Conservation (phyloP, 2,329 filamentous ascomycete species). For the Aureobasidium sp. region DNA sequence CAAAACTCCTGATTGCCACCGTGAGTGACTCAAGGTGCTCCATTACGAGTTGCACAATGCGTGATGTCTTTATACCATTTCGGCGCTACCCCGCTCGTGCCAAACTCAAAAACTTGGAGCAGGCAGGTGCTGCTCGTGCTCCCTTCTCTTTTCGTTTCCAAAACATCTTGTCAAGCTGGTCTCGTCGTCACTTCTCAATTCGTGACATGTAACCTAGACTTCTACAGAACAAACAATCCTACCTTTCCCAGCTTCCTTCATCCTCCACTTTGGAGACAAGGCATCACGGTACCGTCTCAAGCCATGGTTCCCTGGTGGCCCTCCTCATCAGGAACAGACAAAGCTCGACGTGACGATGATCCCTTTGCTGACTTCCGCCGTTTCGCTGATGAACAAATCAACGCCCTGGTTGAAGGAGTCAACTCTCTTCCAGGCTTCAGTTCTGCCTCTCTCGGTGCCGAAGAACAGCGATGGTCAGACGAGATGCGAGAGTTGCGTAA, state of each 20-base stretch:
- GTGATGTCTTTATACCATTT: not conserved
- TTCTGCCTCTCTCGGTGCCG: not conserved
- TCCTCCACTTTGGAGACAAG: not conserved
- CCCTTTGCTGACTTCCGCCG: slow-evolving; percentile 53
- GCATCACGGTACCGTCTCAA: not conserved
- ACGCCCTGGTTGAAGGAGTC: slow-evolving; percentile 36
- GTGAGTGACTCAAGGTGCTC: not conserved
- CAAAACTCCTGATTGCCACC: not conserved
- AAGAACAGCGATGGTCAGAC: slow-evolving; percentile 18
- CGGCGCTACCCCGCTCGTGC: slow-evolving; percentile 6
- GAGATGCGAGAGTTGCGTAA: slow-evolving; percentile 18
- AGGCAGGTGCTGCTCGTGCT: slow-evolving; percentile 4
- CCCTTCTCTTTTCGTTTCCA: not conserved
- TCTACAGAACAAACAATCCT: not conserved
- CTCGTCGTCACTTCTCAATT: not conserved
- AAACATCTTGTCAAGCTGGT: not conserved
- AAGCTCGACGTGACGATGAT: slow-evolving; percentile 30
- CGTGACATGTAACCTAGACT: not conserved
- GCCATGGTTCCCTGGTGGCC: slow-evolving; percentile 8
- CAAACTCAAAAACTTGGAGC: slow-evolving; percentile 3
- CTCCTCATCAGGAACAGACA: not conserved
- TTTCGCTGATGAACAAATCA: slow-evolving; percentile 51
- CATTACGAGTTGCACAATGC: not conserved
- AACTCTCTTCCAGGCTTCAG: slow-evolving; percentile 41
- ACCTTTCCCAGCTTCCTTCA: not conserved